Conservation (phyloP, 176 grass and related monocot species). For the maize (Zea mays) region Zm-B73-REFERENCE-NAM-5.0 NC_050097.1:11044001-11044500, state of each 20-base stretch:
- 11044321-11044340: background rate
- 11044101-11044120: background rate
- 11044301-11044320: constrained; percentile 36
- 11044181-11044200: constrained; percentile 4
- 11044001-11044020: background rate
- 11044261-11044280: background rate
- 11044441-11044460: background rate
- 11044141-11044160: background rate
- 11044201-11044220: background rate
- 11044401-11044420: background rate
- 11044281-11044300: constrained; percentile 16
- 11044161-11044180: constrained; percentile 16
- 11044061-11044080: constrained; percentile 13
- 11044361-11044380: constrained; percentile 9
- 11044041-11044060: background rate
- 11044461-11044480: constrained; percentile 51
- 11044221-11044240: background rate
- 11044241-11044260: constrained; percentile 19
- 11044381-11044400: background rate
- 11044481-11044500: constrained; percentile 74
- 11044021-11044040: background rate
- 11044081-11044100: background rate
- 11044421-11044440: background rate
- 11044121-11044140: background rate
- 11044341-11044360: background rate